A percentile compares a stretch with the other conserved stretches of the same genome.
Conservation (phyloP, 2,329 filamentous ascomycete species). For the Tolypocladium paradoxum region DNA sequence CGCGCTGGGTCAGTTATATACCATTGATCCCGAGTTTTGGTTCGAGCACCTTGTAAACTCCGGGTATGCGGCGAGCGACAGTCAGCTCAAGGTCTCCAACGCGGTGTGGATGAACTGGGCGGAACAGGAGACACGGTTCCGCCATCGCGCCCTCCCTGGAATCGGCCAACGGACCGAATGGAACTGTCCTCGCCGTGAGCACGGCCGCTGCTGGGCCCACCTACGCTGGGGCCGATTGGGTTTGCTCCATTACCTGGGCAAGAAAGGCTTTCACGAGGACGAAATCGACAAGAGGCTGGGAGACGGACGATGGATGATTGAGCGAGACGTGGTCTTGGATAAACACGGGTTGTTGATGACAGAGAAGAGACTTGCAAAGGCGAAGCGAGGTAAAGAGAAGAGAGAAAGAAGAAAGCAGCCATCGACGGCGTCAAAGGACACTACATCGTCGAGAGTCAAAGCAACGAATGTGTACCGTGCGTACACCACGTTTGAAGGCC, state of each 20-base stretch:
- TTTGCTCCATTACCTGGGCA: slow-evolving; percentile 12
- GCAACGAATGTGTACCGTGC: slow-evolving; percentile 15
- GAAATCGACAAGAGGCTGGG: slow-evolving; percentile 12
- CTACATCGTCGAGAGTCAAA: slow-evolving; percentile 8
- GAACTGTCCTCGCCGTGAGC: slow-evolving; percentile 9
- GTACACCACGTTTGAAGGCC: slow-evolving; percentile 15
- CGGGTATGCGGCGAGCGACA: slow-evolving; percentile 15
- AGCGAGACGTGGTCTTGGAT: slow-evolving; percentile 12
- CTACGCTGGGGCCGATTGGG: slow-evolving; percentile 12
- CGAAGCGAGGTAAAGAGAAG: slow-evolving; percentile 4
- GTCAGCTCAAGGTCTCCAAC: slow-evolving; percentile 16
- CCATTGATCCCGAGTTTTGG: slow-evolving; percentile 18
- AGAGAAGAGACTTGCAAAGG: slow-evolving; percentile 4
- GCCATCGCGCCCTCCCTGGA: slow-evolving; percentile 11
- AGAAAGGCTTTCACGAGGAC: slow-evolving; percentile 13
- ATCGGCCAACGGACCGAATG: slow-evolving; percentile 13
- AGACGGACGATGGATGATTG: slow-evolving; percentile 12
- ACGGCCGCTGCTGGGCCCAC: slow-evolving; percentile 9
- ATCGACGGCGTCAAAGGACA: not conserved
- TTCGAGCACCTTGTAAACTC: slow-evolving; percentile 17
- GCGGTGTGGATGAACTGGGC: slow-evolving; percentile 19
- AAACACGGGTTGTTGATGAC: slow-evolving; percentile 12
- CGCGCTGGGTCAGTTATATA: slow-evolving; percentile 14
- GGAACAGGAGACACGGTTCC: slow-evolving; percentile 14
- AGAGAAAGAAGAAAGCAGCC: slow-evolving; percentile 1